These are phyloP conservation scores for Gloeopeniophorella convolvens DNA, from an alignment of 768 basidiomycete species.

Conservation along the genomic window DNA sequence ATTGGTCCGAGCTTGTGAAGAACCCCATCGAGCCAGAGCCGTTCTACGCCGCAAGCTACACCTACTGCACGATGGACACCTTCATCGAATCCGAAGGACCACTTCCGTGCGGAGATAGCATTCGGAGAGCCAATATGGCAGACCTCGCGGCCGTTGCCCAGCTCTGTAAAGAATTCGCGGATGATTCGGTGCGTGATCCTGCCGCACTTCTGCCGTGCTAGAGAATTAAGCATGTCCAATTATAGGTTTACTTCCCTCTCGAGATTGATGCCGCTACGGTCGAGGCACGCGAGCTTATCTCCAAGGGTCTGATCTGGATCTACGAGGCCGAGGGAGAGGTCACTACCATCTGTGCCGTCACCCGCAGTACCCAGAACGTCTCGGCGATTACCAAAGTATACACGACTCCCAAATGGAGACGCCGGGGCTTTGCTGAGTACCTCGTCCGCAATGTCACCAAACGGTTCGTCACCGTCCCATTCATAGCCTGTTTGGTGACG, in stretches of 20 bases:
- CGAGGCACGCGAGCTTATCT: conserved; percentile 43
- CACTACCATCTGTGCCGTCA: conserved; percentile 48
- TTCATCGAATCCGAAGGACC: conserved; percentile 26
- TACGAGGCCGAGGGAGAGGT: conserved; percentile 38
- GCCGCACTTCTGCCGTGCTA: background rate
- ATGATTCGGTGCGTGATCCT: conserved; percentile 39
- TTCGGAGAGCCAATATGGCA: conserved; percentile 32
- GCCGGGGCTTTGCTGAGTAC: conserved; percentile 43
- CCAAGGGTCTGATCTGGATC: conserved; percentile 46
- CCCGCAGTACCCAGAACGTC: conserved; percentile 43
- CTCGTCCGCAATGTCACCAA: conserved; percentile 43
- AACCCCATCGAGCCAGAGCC: conserved; percentile 35
- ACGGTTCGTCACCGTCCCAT: conserved; percentile 29
- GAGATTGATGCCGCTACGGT: conserved; percentile 32
- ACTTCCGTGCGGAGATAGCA: conserved; percentile 30
- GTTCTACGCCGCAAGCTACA: conserved; percentile 45
- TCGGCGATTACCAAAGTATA: conserved; percentile 55
- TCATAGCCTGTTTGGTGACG: conserved; percentile 15
- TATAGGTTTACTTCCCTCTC: conserved; percentile 42
- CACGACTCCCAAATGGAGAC: conserved; percentile 40
- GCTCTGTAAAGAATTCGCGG: conserved; percentile 46
- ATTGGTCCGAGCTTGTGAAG: conserved; percentile 40
- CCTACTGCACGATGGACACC: conserved; percentile 37
- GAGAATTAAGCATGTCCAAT: background rate
- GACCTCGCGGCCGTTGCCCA: conserved; percentile 38